phyloP scores from a whole-genome alignment of 495 filamentous ascomycete species.

The Hyaloscypha hepaticicola region DNA sequence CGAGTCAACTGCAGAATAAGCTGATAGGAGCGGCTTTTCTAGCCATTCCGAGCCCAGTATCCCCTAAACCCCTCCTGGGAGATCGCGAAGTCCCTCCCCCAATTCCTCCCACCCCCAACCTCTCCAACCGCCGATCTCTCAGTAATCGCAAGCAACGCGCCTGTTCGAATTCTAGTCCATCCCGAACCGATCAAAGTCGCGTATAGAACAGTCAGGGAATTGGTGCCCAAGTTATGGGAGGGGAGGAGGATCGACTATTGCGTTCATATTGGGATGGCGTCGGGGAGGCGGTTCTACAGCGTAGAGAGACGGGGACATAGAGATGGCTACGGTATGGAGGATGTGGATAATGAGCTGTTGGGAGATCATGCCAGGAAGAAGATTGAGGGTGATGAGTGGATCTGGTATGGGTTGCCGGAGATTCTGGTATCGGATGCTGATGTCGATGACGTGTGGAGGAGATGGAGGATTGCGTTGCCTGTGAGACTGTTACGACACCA shows the following conservation, averaged over 20 bases:
- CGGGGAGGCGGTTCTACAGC: constrained; percentile 63
- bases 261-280: constrained; percentile 81
- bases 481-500: constrained; percentile 27
- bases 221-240: constrained; percentile 59
- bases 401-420: constrained; percentile 46
- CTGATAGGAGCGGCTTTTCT: constrained; percentile 11
- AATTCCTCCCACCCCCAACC: constrained; percentile 37
- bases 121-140: constrained; percentile 20
- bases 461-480: constrained; percentile 52
- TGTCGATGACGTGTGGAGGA: constrained; percentile 50
- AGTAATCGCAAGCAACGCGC: constrained; percentile 34
- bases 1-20: neutral
- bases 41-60: constrained; percentile 42
- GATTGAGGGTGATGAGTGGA: constrained; percentile 39
- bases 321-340: constrained; percentile 69
- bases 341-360: constrained; percentile 58
- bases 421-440: constrained; percentile 51
- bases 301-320: constrained; percentile 70
- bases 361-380: constrained; percentile 36
- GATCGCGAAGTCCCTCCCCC: constrained; percentile 59
- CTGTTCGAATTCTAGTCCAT: constrained; percentile 39
- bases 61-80: constrained; percentile 71
- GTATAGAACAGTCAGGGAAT: constrained; percentile 61
- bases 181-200: constrained; percentile 65
- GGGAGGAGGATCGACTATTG: constrained; percentile 56